phyloP scores from a whole-genome alignment of 2,329 filamentous ascomycete species.

The Hypomyces rosellus region DNA sequence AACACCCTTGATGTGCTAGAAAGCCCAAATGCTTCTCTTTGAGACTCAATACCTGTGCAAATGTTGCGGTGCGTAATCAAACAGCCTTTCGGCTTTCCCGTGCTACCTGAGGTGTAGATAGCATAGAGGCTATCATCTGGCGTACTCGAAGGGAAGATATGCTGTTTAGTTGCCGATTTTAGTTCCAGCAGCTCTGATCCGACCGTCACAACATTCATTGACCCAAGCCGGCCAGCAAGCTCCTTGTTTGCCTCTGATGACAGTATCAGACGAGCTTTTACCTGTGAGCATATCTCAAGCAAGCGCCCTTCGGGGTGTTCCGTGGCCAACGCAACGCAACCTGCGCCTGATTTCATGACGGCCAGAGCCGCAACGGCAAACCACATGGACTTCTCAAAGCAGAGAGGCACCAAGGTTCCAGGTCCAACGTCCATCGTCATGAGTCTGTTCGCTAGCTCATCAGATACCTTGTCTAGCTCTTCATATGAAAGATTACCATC shows the following conservation, averaged over 20 bases:
- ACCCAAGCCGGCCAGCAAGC: too few species aligned
- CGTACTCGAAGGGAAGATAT: not conserved
- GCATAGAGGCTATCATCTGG: conserved; percentile 22
- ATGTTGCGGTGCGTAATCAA: conserved; percentile 5
- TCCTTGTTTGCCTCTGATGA: too few species aligned
- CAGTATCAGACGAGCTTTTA: too few species aligned
- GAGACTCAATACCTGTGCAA: not conserved
- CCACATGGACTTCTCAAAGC: conserved; percentile 16
- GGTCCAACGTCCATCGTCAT: not conserved
- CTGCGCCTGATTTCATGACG: conserved; percentile 8
- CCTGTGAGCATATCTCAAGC: not conserved
- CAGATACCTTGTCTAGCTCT: conserved; percentile 12
- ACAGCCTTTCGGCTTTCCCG: conserved; percentile 47
- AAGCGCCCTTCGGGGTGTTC: conserved; percentile 6
- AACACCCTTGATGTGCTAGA: conserved; percentile 1
- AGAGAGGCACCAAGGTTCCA: conserved; percentile 9
- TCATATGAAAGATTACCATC: conserved; percentile 16
- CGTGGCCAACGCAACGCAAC: conserved; percentile 13
- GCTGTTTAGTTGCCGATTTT: too few species aligned
- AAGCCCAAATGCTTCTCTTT: too few species aligned
- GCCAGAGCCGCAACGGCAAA: conserved; percentile 11
- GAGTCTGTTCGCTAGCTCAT: conserved; percentile 12
- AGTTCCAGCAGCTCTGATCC: too few species aligned
- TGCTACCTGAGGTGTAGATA: conserved; percentile 52
- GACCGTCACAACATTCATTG: too few species aligned